Evolutionary conservation across 768 basidiomycete species (phyloP).

Genomic region (Amanita thiersii): DNA sequence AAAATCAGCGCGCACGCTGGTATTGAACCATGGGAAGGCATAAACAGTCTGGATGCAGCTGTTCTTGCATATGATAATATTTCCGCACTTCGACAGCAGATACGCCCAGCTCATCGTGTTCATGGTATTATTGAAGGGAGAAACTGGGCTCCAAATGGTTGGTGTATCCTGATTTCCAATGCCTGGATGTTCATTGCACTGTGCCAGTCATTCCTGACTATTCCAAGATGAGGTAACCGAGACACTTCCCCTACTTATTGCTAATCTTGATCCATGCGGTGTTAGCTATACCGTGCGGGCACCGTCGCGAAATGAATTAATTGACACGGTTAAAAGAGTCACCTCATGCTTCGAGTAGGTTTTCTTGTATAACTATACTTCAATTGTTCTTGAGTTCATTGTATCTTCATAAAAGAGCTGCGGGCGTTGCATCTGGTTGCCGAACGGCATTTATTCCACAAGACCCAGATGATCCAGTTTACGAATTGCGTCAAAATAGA

Average conservation of each 20-base stretch:
- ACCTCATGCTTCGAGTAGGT: constrained; percentile 66
- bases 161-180: constrained; percentile 13
- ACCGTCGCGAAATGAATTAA: constrained; percentile 53
- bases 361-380: not conserved
- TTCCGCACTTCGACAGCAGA: constrained; percentile 74
- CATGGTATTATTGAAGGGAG: constrained; percentile 75
- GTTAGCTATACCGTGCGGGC: constrained; percentile 67
- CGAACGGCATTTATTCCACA: constrained; percentile 30
- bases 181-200: not conserved
- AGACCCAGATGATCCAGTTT: constrained; percentile 24
- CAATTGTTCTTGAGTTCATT: not conserved
- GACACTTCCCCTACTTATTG: constrained; percentile 11
- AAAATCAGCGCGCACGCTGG: constrained; percentile 64
- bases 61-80: constrained; percentile 78
- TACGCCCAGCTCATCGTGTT: constrained; percentile 67
- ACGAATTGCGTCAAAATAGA: constrained; percentile 63
- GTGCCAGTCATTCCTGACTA: constrained; percentile 75
- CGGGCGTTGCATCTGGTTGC: constrained; percentile 61
- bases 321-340: constrained; percentile 51
- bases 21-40: constrained; percentile 78
- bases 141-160: constrained; percentile 71
- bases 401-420: constrained; percentile 36
- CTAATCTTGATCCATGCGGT: not conserved
- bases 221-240: constrained; percentile 51
- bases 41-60: constrained; percentile 82